Evolutionary conservation across 805 yeast species (phyloP).

Genomic region (Metschnikowia sp.): DNA sequence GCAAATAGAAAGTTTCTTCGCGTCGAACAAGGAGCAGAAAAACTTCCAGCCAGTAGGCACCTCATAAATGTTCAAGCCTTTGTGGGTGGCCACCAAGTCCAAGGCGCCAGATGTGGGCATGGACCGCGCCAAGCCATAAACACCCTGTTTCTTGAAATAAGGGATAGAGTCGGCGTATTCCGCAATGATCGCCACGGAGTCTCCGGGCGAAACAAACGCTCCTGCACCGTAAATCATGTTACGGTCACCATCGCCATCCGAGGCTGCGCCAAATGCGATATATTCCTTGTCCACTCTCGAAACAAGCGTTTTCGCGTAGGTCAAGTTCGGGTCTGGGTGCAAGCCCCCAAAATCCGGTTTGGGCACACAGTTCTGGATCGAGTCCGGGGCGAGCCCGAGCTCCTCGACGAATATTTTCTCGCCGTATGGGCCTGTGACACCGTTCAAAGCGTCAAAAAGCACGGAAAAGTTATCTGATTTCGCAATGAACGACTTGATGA

Average conservation of each 20-base stretch:
- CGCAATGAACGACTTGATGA: conserved; percentile 68
- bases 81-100: conserved; percentile 80
- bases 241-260: conserved; percentile 99
- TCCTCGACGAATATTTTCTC: conserved; percentile 77
- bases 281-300: conserved; percentile 75
- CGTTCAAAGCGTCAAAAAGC: conserved; percentile 86
- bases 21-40: conserved; percentile 93
- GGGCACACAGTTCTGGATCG: conserved; percentile 78
- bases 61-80: conserved; percentile 77
- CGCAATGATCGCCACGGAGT: conserved; percentile 94
- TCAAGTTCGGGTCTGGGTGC: conserved; percentile 97
- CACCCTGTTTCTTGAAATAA: conserved; percentile 82
- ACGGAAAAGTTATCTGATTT: conserved; percentile 58
- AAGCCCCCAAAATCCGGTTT: conserved; percentile 93
- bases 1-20: conserved; percentile 88
- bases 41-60: conserved; percentile 99
- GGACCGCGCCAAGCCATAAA: conserved; percentile 90
- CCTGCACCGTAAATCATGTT: conserved; percentile 97
- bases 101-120: conserved; percentile 97
- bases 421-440: conserved; percentile 98
- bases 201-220: conserved; percentile 96
- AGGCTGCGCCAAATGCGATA: conserved; percentile 94
- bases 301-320: conserved; percentile 87
- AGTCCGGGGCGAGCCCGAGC: conserved; percentile 66
- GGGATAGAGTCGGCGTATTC: conserved; percentile 89